Conservation (phyloP, 306 rosid genomes). For the Argentina anserina region DNA sequence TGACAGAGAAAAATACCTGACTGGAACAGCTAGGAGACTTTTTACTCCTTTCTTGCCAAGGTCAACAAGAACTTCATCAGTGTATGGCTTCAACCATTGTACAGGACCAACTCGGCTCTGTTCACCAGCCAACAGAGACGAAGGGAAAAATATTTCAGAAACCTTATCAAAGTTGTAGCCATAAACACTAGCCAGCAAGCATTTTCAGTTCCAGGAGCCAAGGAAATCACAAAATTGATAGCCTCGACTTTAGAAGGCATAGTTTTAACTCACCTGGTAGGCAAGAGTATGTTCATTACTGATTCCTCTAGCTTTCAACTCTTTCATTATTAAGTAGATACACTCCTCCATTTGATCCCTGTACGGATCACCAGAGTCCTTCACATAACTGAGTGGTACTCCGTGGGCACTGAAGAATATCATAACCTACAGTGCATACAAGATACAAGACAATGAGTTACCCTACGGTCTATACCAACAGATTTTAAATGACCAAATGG, state of each 20-base stretch:
- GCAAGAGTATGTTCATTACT: slow-evolving; percentile 87
- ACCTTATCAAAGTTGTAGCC: not conserved
- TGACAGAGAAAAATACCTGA: slow-evolving; percentile 51
- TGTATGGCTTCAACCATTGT: slow-evolving; percentile 96
- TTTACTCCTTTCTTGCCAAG: slow-evolving; percentile 92
- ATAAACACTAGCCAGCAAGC: not conserved
- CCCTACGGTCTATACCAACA: not conserved
- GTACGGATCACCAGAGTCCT: slow-evolving; percentile 96
- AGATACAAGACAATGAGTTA: slow-evolving; percentile 7
- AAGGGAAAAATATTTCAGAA: not conserved
- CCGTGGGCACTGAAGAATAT: slow-evolving; percentile 99
- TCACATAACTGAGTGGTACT: slow-evolving; percentile 91
- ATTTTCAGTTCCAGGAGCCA: not conserved
- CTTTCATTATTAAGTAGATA: slow-evolving; percentile 85
- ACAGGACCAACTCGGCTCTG: slow-evolving; percentile 99
- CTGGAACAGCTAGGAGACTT: slow-evolving; percentile 96
- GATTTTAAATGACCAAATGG: not conserved
- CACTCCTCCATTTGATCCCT: slow-evolving; percentile 98
- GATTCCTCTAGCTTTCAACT: slow-evolving; percentile 85
- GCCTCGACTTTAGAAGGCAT: not conserved
- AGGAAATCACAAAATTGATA: not conserved
- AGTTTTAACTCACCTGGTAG: slow-evolving; percentile 63
- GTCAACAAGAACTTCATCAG: slow-evolving; percentile 93
- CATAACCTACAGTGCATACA: slow-evolving; percentile 50
- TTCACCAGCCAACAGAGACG: slow-evolving; percentile 21